A percentile compares a stretch with the other conserved stretches of the same genome.
Conservation (phyloP, 169 alveolate species). For the Amoebophrya sp. region DNA sequence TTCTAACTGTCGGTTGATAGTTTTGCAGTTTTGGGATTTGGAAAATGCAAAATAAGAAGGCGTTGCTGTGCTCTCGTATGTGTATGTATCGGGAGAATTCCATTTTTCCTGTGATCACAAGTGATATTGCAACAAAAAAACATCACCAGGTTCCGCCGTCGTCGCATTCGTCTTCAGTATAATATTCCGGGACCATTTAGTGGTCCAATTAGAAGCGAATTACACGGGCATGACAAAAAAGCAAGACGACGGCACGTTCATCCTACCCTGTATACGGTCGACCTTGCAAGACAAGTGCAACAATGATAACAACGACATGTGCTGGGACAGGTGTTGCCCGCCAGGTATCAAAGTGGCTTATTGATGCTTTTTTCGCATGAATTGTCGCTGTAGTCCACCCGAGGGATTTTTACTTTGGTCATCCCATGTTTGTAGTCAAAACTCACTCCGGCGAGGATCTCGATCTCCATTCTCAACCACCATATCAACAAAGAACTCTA, state of each 20-base stretch:
- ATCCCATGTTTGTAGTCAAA: neutral
- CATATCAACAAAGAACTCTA: too few species aligned
- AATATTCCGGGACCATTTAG: neutral
- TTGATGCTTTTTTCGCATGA: neutral
- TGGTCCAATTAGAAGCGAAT: neutral
- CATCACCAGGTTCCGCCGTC: neutral
- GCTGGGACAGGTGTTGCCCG: neutral
- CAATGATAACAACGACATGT: neutral
- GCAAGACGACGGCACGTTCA: neutral
- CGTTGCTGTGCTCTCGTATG: too few species aligned
- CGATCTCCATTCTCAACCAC: too few species aligned
- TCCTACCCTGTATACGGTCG: neutral
- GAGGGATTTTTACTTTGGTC: too few species aligned
- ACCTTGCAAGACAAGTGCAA: neutral
- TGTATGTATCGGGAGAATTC: too few species aligned
- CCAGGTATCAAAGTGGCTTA: too few species aligned
- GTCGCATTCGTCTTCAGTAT: slow-evolving; percentile 13
- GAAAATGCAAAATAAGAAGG: too few species aligned
- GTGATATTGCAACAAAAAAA: too few species aligned
- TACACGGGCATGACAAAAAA: neutral
- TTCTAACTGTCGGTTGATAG: too few species aligned
- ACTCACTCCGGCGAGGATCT: neutral
- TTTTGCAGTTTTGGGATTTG: too few species aligned
- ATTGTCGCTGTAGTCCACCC: neutral
- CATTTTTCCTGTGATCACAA: too few species aligned